phyloP scores from a whole-genome alignment of 441 rosid species.

The Gossypium davidsonii region DNA sequence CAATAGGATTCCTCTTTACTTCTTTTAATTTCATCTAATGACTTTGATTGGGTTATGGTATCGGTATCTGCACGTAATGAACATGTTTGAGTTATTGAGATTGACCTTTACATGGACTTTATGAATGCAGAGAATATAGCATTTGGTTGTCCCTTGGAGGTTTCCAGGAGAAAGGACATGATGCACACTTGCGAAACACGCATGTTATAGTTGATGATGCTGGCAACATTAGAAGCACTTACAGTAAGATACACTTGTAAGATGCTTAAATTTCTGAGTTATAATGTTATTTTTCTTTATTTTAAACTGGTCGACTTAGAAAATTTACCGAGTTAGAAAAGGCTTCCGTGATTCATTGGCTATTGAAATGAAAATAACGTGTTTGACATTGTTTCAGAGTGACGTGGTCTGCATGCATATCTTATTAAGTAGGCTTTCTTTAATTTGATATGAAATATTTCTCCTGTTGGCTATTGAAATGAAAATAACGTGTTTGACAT shows the following conservation, averaged over 20 bases:
- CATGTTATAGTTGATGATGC: conserved; percentile 75
- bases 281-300: neutral
- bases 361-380: neutral
- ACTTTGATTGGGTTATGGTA: neutral
- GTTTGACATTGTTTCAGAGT: neutral
- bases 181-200: conserved; percentile 64
- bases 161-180: conserved; percentile 77
- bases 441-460: neutral
- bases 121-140: conserved; percentile 53
- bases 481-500: neutral
- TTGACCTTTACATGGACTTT: conserved; percentile 1
- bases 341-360: neutral
- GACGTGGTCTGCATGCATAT: neutral
- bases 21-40: neutral
- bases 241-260: conserved; percentile 79
- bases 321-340: neutral
- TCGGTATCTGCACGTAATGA: neutral
- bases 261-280: conserved; percentile 12
- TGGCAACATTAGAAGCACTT: conserved; percentile 67
- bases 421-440: neutral
- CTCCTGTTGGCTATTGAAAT: neutral
- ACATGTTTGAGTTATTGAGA: neutral
- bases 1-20: neutral
- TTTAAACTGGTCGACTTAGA: neutral
- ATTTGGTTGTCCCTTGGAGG: conserved; percentile 96